These are phyloP conservation scores for Schoenoplectus tabernaemontani DNA, from an alignment of 202 grass and related monocot species.

Conservation along the genomic window DNA sequence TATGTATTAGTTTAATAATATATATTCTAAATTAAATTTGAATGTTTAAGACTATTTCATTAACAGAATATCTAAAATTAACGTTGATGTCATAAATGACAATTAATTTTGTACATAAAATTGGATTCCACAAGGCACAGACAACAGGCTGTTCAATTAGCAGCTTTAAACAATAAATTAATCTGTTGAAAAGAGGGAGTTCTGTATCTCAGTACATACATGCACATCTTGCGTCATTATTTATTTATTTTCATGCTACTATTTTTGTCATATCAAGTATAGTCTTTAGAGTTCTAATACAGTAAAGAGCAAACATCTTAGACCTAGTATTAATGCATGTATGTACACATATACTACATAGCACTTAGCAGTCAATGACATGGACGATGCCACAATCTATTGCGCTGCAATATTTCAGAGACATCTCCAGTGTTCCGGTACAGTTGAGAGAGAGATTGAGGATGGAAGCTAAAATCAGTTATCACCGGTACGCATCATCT, in stretches of 20 bases:
- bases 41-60: neutral
- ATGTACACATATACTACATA: too few relatives aligned
- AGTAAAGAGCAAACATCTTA: too few relatives aligned
- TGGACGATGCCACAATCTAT: neutral
- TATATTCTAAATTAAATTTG: neutral
- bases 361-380: conserved; percentile 1
- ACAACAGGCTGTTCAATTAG: neutral
- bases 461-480: neutral
- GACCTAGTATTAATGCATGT: neutral
- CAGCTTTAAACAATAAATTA: neutral
- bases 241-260: neutral
- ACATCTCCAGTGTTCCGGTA: neutral
- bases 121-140: neutral
- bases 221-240: neutral
- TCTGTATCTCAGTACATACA: neutral
- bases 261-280: too few relatives aligned
- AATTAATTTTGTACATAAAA: neutral
- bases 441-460: neutral
- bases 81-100: neutral
- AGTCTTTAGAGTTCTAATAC: too few relatives aligned
- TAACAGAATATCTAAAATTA: neutral
- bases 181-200: neutral
- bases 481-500: neutral
- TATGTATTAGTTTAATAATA: neutral
- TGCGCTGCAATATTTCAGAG: neutral